These are phyloP conservation scores for Trypanosoma mega DNA, from an alignment of 208 protist species.

Conservation along the genomic window DNA sequence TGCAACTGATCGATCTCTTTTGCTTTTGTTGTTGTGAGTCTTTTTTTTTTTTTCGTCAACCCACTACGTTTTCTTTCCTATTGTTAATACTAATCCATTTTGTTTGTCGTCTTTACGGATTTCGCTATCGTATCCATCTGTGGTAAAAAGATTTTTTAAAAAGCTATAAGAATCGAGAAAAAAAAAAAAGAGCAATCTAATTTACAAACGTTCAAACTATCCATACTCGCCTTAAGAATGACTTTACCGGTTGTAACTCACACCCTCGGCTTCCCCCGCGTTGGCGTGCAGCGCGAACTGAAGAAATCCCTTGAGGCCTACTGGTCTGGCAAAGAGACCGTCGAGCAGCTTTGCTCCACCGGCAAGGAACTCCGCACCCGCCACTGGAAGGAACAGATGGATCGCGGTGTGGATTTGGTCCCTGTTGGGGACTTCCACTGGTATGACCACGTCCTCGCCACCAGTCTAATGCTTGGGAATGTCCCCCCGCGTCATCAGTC, in stretches of 20 bases:
- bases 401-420: conserved; percentile 56
- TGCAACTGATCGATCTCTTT: neutral
- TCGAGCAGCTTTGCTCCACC: conserved; percentile 38
- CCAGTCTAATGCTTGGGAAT: conserved; percentile 68
- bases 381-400: conserved; percentile 48
- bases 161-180: no score
- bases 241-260: conserved; percentile 31
- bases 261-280: conserved; percentile 81
- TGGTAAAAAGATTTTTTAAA: no score
- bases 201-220: conserved; percentile 13
- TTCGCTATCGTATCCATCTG: no score
- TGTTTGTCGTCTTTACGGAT: no score
- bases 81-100: no score
- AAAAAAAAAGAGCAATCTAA: conserved; percentile 18
- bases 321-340: conserved; percentile 66
- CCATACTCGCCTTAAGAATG: conserved; percentile 2
- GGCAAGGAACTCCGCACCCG: conserved; percentile 33
- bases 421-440: conserved; percentile 75
- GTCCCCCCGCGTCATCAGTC: conserved; percentile 60
- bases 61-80: no score
- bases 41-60: no score
- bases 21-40: no score
- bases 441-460: conserved; percentile 83
- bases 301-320: conserved; percentile 86
- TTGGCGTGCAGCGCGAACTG: conserved; percentile 80